These are phyloP conservation scores for Paecilomyces niveus DNA, from an alignment of 2,329 filamentous ascomycete species.

Conservation along the genomic window DNA sequence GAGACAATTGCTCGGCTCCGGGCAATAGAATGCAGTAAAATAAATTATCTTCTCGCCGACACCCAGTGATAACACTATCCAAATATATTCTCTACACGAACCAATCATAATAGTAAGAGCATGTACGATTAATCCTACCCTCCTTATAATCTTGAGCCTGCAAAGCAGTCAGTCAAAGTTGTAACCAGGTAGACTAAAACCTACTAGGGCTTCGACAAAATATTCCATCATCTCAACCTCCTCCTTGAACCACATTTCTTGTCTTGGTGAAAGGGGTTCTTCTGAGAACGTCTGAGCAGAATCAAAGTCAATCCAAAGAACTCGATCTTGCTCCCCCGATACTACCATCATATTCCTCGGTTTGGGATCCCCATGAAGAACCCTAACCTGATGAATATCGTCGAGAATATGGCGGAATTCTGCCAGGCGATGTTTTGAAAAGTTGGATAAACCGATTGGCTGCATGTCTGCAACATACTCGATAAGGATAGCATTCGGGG, in stretches of 20 bases:
- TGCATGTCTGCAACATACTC: slow-evolving; percentile 9
- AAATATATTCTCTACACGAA: too few relatives aligned
- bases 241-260: slow-evolving; percentile 6
- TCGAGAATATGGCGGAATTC: slow-evolving; percentile 6
- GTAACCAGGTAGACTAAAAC: not conserved
- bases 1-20: too few relatives aligned
- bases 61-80: too few relatives aligned
- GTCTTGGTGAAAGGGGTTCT: not conserved
- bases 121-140: too few relatives aligned
- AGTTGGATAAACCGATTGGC: slow-evolving; percentile 7
- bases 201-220: slow-evolving; percentile 10
- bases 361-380: slow-evolving; percentile 11
- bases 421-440: slow-evolving; percentile 2
- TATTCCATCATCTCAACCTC: slow-evolving; percentile 10
- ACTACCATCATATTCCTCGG: slow-evolving; percentile 13
- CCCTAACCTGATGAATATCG: slow-evolving; percentile 6
- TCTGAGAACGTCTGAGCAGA: slow-evolving; percentile 10
- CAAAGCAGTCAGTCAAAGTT: not conserved
- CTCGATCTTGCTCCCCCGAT: slow-evolving; percentile 2
- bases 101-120: not conserved
- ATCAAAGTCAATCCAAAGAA: slow-evolving; percentile 15
- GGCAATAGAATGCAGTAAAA: too few relatives aligned
- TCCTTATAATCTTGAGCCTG: not conserved
- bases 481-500: slow-evolving; percentile 10
- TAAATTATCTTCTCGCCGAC: too few relatives aligned